These are phyloP conservation scores for Podila epigama DNA, from an alignment of 192 early-diverging fungal species.

Conservation along the genomic window DNA sequence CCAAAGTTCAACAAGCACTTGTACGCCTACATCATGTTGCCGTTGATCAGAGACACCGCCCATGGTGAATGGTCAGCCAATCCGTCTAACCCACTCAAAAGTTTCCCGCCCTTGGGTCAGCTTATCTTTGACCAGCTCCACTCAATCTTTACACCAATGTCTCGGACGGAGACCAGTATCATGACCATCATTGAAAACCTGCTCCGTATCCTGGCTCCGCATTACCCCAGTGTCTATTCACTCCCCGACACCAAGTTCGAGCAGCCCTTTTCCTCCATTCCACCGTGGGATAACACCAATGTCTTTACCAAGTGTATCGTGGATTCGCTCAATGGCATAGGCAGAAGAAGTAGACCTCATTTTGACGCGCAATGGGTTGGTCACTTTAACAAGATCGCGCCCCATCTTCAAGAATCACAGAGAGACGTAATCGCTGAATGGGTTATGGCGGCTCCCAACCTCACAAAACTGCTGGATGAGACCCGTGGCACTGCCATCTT, in stretches of 20 bases:
- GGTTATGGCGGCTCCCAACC: slow-evolving; percentile 10
- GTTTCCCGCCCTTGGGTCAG: slow-evolving; percentile 31
- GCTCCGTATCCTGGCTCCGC: slow-evolving; percentile 7
- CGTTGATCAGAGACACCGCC: neutral
- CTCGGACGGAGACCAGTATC: neutral
- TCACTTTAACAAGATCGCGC: slow-evolving; percentile 11
- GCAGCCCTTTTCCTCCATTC: slow-evolving; percentile 22
- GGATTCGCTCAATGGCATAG: slow-evolving; percentile 8
- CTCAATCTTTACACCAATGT: slow-evolving; percentile 8
- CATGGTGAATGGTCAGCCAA: neutral
- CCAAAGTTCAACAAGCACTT: neutral
- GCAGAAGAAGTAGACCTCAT: neutral
- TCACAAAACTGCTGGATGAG: slow-evolving; percentile 14
- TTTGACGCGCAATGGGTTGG: slow-evolving; percentile 19
- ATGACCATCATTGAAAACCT: slow-evolving; percentile 7
- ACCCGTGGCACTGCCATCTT: neutral
- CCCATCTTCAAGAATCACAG: slow-evolving; percentile 8
- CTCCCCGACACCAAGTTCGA: slow-evolving; percentile 6
- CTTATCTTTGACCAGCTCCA: slow-evolving; percentile 23
- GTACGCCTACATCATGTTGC: slow-evolving; percentile 12
- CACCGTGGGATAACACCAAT: slow-evolving; percentile 23
- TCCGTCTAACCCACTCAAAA: neutral
- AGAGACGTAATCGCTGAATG: slow-evolving; percentile 14
- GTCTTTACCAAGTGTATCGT: slow-evolving; percentile 16
- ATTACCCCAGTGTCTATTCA: slow-evolving; percentile 20